phyloP scores from a whole-genome alignment of 306 rosid genomes.

The Sophora flavescens region DNA sequence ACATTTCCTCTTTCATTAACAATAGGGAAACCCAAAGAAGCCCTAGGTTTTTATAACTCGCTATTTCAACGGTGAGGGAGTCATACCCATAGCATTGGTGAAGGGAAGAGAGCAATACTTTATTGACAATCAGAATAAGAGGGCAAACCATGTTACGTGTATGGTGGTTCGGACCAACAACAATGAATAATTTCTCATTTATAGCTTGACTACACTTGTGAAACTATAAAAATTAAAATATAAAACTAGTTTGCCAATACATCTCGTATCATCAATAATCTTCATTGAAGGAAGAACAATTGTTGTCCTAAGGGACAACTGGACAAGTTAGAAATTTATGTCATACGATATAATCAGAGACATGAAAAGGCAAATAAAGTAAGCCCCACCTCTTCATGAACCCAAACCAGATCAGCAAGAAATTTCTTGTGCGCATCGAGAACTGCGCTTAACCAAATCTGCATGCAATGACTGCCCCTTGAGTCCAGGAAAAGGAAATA shows the following conservation, averaged over 20 bases:
- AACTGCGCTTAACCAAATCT: too few relatives aligned
- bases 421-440: too few relatives aligned
- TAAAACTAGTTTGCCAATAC: conserved; percentile 52
- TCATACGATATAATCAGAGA: too few relatives aligned
- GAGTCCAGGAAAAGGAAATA: too few relatives aligned
- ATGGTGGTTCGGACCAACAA: conserved; percentile 1
- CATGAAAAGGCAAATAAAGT: too few relatives aligned
- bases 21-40: too few relatives aligned
- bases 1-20: too few relatives aligned
- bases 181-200: background rate
- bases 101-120: conserved; percentile 14
- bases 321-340: background rate
- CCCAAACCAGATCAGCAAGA: too few relatives aligned
- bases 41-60: too few relatives aligned
- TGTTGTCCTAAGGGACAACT: conserved; percentile 7
- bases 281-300: conserved; percentile 76
- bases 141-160: background rate
- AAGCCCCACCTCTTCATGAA: too few relatives aligned
- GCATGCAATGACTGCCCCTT: too few relatives aligned
- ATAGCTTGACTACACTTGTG: conserved; percentile 6
- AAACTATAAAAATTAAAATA: conserved; percentile 4
- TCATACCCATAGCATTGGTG: conserved; percentile 2
- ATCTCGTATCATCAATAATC: conserved; percentile 77
- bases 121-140: conserved; percentile 31
- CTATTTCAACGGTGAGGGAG: background rate